A percentile compares a stretch with the other conserved stretches of the same genome.
Conservation (phyloP, 2,329 filamentous ascomycete species). For the Cryphonectria parasitica region DNA sequence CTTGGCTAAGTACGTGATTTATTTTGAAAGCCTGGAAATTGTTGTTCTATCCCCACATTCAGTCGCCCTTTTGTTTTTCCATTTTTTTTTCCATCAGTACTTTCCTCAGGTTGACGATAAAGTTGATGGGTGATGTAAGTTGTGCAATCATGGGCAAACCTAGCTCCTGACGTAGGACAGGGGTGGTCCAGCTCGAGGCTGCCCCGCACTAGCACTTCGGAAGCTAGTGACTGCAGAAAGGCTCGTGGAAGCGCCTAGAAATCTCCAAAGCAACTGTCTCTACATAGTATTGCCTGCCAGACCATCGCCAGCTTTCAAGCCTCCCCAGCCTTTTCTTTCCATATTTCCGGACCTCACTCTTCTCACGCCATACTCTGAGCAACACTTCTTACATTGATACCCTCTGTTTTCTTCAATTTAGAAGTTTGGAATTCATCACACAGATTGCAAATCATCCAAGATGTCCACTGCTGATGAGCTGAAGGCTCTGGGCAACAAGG, state of each 20-base stretch:
- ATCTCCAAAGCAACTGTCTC: conserved; percentile 22
- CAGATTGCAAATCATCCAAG: background rate
- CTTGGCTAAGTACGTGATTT: background rate
- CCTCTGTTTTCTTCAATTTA: background rate
- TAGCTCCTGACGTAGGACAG: conserved; percentile 3
- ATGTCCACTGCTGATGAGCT: conserved; percentile 75
- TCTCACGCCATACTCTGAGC: background rate
- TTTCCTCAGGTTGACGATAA: background rate
- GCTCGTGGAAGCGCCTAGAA: conserved; percentile 29
- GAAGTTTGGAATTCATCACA: too few species aligned
- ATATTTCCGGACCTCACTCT: background rate
- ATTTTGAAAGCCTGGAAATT: background rate
- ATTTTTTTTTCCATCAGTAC: too few species aligned
- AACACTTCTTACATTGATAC: background rate
- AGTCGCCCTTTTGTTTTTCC: too few species aligned
- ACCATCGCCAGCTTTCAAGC: conserved; percentile 14
- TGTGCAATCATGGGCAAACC: background rate
- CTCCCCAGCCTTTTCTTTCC: background rate
- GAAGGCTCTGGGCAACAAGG: conserved; percentile 98
- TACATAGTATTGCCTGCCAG: conserved; percentile 18
- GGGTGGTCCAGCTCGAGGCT: background rate
- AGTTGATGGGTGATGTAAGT: conserved; percentile 3
- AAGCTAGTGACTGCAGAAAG: conserved; percentile 9
- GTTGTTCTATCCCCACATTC: too few species aligned
- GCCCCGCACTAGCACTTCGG: background rate